A percentile compares a stretch with the other conserved stretches of the same genome.
phyloP scores from a whole-genome alignment of 2,329 filamentous ascomycete genomes.

The Colletotrichum filicis region DNA sequence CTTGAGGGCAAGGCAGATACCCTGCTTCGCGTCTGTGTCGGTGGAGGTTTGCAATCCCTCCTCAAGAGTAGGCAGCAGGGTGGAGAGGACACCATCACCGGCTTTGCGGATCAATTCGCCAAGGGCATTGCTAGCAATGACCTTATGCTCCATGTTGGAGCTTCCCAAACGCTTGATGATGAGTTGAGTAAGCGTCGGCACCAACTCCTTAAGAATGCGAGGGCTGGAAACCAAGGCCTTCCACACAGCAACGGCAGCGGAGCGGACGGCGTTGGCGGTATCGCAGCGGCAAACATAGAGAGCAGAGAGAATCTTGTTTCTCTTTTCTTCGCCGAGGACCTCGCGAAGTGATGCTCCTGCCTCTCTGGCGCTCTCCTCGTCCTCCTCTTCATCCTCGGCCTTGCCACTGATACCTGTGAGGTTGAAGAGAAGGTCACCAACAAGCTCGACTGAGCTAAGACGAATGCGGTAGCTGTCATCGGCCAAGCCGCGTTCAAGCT shows the following conservation, averaged over 20 bases:
- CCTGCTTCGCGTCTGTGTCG: conserved; percentile 93
- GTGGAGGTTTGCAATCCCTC: conserved; percentile 89
- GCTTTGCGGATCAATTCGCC: conserved; percentile 97
- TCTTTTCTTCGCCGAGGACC: conserved; percentile 93
- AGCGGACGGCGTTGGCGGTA: conserved; percentile 90
- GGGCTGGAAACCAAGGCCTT: conserved; percentile 95
- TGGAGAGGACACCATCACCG: conserved; percentile 91
- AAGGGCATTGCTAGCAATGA: conserved; percentile 96
- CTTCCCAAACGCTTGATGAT: conserved; percentile 94
- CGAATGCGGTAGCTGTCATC: conserved; percentile 98
- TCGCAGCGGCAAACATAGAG: conserved; percentile 98
- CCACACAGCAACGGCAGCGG: conserved; percentile 93
- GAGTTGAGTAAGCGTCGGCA: conserved; percentile 93
- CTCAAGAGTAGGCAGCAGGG: conserved; percentile 88
- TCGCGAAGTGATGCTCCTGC: conserved; percentile 94
- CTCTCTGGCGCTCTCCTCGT: conserved; percentile 81
- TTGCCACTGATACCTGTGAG: conserved; percentile 92
- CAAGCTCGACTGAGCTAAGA: conserved; percentile 96
- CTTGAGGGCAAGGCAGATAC: conserved; percentile 94
- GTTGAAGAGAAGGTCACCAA: conserved; percentile 97
- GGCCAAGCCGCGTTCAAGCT: conserved; percentile 95
- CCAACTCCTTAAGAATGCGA: conserved; percentile 91
- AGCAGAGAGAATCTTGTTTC: conserved; percentile 96
- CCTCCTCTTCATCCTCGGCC: conserved; percentile 80
- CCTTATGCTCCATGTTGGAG: conserved; percentile 98